These are phyloP conservation scores for Begonia masoniana DNA, from an alignment of 306 rosid genomes.

Conservation along the genomic window DNA sequence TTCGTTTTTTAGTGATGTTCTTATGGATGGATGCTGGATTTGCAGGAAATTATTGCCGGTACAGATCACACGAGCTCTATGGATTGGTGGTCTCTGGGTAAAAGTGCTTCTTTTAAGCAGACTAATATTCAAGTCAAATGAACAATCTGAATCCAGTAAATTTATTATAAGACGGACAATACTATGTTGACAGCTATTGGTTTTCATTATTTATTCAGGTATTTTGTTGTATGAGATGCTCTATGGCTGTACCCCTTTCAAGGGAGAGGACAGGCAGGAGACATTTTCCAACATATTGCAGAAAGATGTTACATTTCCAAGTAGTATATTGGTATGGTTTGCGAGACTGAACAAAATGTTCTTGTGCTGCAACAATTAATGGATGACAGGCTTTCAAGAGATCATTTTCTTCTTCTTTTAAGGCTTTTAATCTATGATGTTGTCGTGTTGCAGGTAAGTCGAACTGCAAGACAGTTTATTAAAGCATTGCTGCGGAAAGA, in stretches of 20 bases:
- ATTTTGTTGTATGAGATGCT: constrained; percentile 91
- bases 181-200: no score
- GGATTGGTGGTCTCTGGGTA: constrained; percentile 99
- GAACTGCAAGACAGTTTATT: constrained; percentile 77
- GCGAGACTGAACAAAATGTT: background rate
- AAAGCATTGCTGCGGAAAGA: constrained; percentile 83
- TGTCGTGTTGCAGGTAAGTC: constrained; percentile 56
- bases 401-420: no score
- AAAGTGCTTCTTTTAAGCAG: constrained; percentile 6
- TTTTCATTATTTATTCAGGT: constrained; percentile 23
- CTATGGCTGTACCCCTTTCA: constrained; percentile 87
- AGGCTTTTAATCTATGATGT: no score
- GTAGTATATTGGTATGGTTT: constrained; percentile 61
- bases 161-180: no score
- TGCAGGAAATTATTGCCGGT: constrained; percentile 87
- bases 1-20: background rate
- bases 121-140: no score
- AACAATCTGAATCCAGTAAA: no score
- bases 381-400: background rate
- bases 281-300: constrained; percentile 77
- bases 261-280: constrained; percentile 82
- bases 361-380: no score
- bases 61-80: constrained; percentile 75
- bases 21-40: background rate
- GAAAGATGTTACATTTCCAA: constrained; percentile 92